phyloP scores from a whole-genome alignment of 1,284 basidiomycete genomes.

The Microbotryum violaceum region DNA sequence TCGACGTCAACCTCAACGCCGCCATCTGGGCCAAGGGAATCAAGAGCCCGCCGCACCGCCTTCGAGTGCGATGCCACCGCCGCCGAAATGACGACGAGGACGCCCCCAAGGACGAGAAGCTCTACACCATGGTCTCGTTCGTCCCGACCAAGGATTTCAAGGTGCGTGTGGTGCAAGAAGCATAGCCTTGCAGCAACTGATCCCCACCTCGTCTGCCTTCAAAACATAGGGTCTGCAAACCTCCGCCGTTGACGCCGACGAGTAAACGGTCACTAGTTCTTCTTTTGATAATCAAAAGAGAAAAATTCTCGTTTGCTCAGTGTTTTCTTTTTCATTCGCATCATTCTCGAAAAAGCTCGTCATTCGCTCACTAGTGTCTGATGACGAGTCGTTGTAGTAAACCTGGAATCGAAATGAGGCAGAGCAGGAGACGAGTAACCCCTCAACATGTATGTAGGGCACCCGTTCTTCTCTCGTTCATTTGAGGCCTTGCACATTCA shows the following conservation, averaged over 20 bases:
- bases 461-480: too few relatives aligned
- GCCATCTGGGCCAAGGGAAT: slow-evolving; percentile 81
- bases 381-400: too few relatives aligned
- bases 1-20: slow-evolving; percentile 91
- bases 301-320: neutral
- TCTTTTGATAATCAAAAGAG: neutral
- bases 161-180: slow-evolving; percentile 47
- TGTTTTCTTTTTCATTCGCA: neutral
- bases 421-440: too few relatives aligned
- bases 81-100: slow-evolving; percentile 43
- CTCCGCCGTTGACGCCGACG: slow-evolving; percentile 57
- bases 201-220: neutral
- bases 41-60: slow-evolving; percentile 80
- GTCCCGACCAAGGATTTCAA: slow-evolving; percentile 67
- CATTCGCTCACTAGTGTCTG: too few relatives aligned
- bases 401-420: too few relatives aligned
- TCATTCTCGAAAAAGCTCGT: too few relatives aligned
- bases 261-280: slow-evolving; percentile 11
- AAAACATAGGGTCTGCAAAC: slow-evolving; percentile 66
- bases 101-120: slow-evolving; percentile 64
- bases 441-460: too few relatives aligned
- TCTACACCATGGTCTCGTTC: slow-evolving; percentile 81
- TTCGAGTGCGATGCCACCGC: slow-evolving; percentile 89
- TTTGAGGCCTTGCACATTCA: too few relatives aligned
- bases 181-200: neutral